Percentiles rank a stretch among this genome's conserved stretches.
phyloP scores from a whole-genome alignment of 2,329 filamentous ascomycete species.

The Diaporthe caulivora region DNA sequence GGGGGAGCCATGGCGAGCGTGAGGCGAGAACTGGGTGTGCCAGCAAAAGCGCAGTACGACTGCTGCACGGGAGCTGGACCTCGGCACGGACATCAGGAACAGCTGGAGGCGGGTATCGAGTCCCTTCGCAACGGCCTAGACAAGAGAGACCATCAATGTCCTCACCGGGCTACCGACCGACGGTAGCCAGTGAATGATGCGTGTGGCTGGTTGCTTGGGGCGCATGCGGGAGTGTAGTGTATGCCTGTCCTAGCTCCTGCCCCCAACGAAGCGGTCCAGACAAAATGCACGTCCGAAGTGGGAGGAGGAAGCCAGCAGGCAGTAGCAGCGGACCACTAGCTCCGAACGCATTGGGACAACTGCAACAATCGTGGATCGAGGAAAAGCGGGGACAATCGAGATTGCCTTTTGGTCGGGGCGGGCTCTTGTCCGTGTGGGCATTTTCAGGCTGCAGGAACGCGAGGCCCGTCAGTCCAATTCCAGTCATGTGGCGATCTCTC shows the following conservation, averaged over 20 bases:
- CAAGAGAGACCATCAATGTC: background rate
- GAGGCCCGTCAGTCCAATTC: background rate
- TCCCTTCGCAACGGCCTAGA: background rate
- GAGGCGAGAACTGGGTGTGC: background rate
- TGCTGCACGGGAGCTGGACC: background rate
- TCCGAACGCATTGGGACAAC: background rate
- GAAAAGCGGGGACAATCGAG: slow-evolving; percentile 29
- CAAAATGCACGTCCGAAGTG: background rate
- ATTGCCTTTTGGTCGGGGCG: background rate
- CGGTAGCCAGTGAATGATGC: background rate
- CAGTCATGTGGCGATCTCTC: slow-evolving; percentile 8
- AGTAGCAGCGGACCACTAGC: background rate
- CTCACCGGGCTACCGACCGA: background rate
- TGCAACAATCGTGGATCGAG: slow-evolving; percentile 4
- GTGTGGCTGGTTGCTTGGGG: background rate
- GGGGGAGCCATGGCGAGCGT: background rate
- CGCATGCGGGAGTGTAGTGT: background rate
- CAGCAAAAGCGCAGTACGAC: background rate
- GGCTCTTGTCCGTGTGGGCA: background rate
- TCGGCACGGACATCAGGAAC: background rate
- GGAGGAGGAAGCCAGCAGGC: background rate
- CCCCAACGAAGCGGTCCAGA: background rate
- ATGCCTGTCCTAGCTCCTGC: background rate
- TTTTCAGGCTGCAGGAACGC: slow-evolving; percentile 27
- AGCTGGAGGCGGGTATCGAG: background rate